A percentile compares a stretch with the other conserved stretches of the same genome.
Conservation (phyloP, 192 early-diverging fungal genomes). For the Coemansia sp. region DNA sequence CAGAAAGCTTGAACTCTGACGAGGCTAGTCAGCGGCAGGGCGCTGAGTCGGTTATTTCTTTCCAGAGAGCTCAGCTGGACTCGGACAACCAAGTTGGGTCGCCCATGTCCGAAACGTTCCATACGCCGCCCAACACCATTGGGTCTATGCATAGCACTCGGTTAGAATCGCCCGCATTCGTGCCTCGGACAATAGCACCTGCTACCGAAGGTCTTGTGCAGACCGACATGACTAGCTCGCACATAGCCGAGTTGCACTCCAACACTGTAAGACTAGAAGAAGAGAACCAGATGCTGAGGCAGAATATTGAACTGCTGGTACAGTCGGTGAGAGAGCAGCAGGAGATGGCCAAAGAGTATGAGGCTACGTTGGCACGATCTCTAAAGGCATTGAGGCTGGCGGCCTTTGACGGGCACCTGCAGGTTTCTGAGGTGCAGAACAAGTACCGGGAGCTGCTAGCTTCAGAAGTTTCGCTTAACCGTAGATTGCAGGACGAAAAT, state of each 20-base stretch:
- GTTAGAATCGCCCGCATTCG: neutral
- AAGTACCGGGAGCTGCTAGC: slow-evolving; percentile 35
- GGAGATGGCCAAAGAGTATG: slow-evolving; percentile 39
- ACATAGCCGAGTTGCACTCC: slow-evolving; percentile 7
- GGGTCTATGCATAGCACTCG: slow-evolving; percentile 10
- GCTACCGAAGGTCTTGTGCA: slow-evolving; percentile 2
- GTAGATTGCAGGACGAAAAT: slow-evolving; percentile 32
- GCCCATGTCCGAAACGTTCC: slow-evolving; percentile 22
- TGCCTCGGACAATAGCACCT: neutral
- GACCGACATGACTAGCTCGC: slow-evolving; percentile 5
- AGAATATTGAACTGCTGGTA: slow-evolving; percentile 23
- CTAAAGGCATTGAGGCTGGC: slow-evolving; percentile 32
- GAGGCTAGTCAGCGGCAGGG: neutral
- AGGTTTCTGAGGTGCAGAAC: slow-evolving; percentile 27
- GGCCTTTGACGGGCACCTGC: slow-evolving; percentile 37
- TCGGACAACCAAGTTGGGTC: neutral
- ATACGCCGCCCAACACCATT: slow-evolving; percentile 22
- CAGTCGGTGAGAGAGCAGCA: slow-evolving; percentile 44
- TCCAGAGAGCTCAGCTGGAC: neutral
- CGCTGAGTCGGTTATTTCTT: neutral
- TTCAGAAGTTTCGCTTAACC: slow-evolving; percentile 29
- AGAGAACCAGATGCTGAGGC: slow-evolving; percentile 28
- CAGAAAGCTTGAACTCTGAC: slow-evolving; percentile 11
- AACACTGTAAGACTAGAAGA: neutral
- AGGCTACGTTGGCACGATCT: slow-evolving; percentile 31